Evolutionary conservation across 768 basidiomycete genomes (phyloP).

Genomic region (Coprinellus aureogranulatus): DNA sequence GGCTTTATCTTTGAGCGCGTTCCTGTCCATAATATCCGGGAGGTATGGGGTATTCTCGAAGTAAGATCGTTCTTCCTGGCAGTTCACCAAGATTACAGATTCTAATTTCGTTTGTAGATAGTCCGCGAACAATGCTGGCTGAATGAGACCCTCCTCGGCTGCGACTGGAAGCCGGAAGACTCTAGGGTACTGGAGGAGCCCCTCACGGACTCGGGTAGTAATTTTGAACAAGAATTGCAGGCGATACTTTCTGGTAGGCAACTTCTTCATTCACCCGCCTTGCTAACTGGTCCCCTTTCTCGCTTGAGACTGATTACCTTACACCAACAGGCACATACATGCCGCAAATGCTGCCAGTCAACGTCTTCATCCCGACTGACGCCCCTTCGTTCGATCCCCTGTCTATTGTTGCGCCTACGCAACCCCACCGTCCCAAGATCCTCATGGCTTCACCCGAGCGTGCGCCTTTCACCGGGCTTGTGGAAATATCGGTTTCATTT

Average conservation of each 20-base stretch:
- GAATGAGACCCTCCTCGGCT: slow-evolving; percentile 64
- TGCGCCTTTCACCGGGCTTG: slow-evolving; percentile 59
- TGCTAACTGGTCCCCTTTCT: background rate
- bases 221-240: slow-evolving; percentile 55
- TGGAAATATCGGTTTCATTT: slow-evolving; percentile 63
- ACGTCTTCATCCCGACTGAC: slow-evolving; percentile 56
- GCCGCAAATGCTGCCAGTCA: slow-evolving; percentile 71
- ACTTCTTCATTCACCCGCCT: background rate
- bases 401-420: slow-evolving; percentile 35
- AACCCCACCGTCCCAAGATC: slow-evolving; percentile 49
- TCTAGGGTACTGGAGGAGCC: slow-evolving; percentile 23
- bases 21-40: slow-evolving; percentile 67
- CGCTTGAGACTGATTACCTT: background rate
- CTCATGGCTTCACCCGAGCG: slow-evolving; percentile 67
- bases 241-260: slow-evolving; percentile 61
- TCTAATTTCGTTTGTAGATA: slow-evolving; percentile 40
- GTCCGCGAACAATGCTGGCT: slow-evolving; percentile 84
- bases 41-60: slow-evolving; percentile 76
- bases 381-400: slow-evolving; percentile 40
- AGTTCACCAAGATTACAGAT: background rate
- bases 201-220: slow-evolving; percentile 29
- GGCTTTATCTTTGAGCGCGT: slow-evolving; percentile 72
- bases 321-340: slow-evolving; percentile 42
- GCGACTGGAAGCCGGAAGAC: slow-evolving; percentile 62
- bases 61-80: slow-evolving; percentile 32